Conservation (phyloP, 2,329 filamentous ascomycete species). For the Neurospora sp. region DNA sequence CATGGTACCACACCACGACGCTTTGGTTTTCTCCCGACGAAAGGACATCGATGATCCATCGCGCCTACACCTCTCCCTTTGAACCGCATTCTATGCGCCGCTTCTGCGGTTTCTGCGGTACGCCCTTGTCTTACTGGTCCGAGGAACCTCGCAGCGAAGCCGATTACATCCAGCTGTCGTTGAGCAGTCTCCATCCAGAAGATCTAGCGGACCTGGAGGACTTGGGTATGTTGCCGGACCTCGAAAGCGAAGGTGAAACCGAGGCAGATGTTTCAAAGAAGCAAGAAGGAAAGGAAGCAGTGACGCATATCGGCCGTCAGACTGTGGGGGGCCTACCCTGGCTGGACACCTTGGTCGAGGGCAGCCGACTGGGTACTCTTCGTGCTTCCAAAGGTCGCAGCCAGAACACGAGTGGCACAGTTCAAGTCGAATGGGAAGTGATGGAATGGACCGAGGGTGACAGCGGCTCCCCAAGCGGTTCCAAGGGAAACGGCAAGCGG, state of each 20-base stretch:
- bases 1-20: constrained; percentile 70
- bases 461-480: constrained; percentile 20
- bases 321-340: constrained; percentile 70
- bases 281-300: constrained; percentile 17
- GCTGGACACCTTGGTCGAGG: constrained; percentile 74
- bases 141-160: constrained; percentile 62
- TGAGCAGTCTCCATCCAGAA: constrained; percentile 64
- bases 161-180: constrained; percentile 68
- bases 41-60: constrained; percentile 53
- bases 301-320: constrained; percentile 34
- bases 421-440: constrained; percentile 73
- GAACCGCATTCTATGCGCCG: constrained; percentile 55
- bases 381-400: constrained; percentile 47
- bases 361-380: constrained; percentile 59
- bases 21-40: constrained; percentile 72
- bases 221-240: constrained; percentile 55
- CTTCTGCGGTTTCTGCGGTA: constrained; percentile 90
- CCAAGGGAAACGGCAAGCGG: constrained; percentile 37
- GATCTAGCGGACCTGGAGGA: constrained; percentile 66
- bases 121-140: constrained; percentile 73
- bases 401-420: constrained; percentile 43
- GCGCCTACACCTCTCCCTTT: constrained; percentile 52
- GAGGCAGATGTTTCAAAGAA: constrained; percentile 19
- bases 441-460: constrained; percentile 56
- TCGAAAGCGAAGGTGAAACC: constrained; percentile 16